phyloP scores from a whole-genome alignment of 176 grass and related monocot genomes.

The Eleusine coracana region DNA sequence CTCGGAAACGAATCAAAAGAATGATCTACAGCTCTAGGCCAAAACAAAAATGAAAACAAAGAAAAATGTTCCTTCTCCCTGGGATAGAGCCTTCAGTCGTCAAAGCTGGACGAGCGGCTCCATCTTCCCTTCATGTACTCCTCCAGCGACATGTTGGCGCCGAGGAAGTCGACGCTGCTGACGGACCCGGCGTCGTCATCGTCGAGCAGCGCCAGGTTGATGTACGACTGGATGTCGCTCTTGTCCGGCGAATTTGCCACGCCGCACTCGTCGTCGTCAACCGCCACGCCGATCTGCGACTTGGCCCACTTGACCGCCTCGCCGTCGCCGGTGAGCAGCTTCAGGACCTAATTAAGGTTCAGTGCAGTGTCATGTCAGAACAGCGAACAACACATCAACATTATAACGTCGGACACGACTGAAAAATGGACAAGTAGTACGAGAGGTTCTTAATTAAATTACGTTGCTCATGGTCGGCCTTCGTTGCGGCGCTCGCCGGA shows the following conservation, averaged over 20 bases:
- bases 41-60: conserved; percentile 14
- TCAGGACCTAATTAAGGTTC: conserved; percentile 46
- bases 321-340: conserved; percentile 62
- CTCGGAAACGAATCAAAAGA: conserved; percentile 2
- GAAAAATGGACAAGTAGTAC: neutral
- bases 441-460: conserved; percentile 19
- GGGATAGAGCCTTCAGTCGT: conserved; percentile 14
- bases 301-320: conserved; percentile 61
- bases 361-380: neutral
- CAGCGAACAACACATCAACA: too few relatives aligned
- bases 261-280: neutral
- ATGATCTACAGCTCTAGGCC: neutral
- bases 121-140: conserved; percentile 83
- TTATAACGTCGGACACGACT: too few relatives aligned
- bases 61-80: neutral
- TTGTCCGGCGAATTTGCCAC: conserved; percentile 6
- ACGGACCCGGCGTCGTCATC: conserved; percentile 61
- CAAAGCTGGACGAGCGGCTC: conserved; percentile 86
- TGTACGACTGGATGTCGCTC: conserved; percentile 75
- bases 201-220: conserved; percentile 81
- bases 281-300: conserved; percentile 30
- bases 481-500: conserved; percentile 51
- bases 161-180: conserved; percentile 56
- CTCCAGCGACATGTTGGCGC: conserved; percentile 63
- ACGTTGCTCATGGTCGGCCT: conserved; percentile 64